Percentiles rank a stretch among this genome's conserved stretches.
Evolutionary conservation across 169 alveolate genomes (phyloP).

Genomic region (Plasmodium yoelii): DNA sequence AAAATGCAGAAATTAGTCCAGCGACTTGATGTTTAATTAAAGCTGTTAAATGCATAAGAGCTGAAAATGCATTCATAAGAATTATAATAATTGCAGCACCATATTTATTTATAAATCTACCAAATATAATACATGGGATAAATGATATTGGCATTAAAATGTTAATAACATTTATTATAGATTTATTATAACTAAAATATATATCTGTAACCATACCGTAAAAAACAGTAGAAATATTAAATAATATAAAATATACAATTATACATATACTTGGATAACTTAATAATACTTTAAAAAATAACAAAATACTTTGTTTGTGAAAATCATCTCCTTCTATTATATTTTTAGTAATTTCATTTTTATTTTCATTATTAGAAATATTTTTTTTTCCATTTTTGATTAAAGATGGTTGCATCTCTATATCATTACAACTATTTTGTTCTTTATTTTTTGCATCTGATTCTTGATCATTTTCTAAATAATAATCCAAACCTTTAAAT

Average conservation of each 20-base stretch:
- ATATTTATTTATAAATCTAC: slow-evolving; percentile 63
- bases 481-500: slow-evolving; percentile 56
- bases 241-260: slow-evolving; percentile 38
- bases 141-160: slow-evolving; percentile 45
- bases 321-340: slow-evolving; percentile 11
- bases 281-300: slow-evolving; percentile 36
- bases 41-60: slow-evolving; percentile 77
- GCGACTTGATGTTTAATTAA: slow-evolving; percentile 44
- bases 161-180: slow-evolving; percentile 37
- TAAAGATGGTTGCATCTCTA: neutral
- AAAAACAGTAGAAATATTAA: slow-evolving; percentile 56
- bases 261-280: slow-evolving; percentile 60
- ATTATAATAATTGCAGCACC: slow-evolving; percentile 70
- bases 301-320: slow-evolving; percentile 21
- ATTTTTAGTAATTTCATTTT: neutral
- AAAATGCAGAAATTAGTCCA: slow-evolving; percentile 75
- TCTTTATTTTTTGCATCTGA: neutral
- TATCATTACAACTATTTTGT: neutral
- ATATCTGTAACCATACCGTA: slow-evolving; percentile 72
- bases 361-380: neutral
- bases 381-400: neutral
- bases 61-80: slow-evolving; percentile 76
- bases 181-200: slow-evolving; percentile 57
- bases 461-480: slow-evolving; percentile 11
- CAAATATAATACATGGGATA: slow-evolving; percentile 69